Evolutionary conservation across 2,329 filamentous ascomycete genomes (phyloP).

Genomic region (Pseudogymnoascus verrucosus): DNA sequence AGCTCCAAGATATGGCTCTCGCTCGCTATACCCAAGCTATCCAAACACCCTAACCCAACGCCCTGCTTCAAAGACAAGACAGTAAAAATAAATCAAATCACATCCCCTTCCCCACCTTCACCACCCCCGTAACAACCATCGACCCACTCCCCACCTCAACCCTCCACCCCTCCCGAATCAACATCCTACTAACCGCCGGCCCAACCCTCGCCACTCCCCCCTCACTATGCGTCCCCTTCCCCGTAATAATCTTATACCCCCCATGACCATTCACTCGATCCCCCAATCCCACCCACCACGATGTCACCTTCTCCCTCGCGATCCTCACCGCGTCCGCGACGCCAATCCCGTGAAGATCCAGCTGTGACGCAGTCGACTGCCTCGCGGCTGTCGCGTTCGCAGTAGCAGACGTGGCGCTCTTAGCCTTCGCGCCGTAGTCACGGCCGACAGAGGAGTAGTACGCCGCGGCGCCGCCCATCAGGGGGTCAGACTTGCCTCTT

Average conservation of each 20-base stretch:
- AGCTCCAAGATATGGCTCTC: neutral
- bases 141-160: conserved; percentile 64
- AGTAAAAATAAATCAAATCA: neutral
- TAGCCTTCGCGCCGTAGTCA: conserved; percentile 51
- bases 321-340: conserved; percentile 78
- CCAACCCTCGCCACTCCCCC: conserved; percentile 70
- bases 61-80: neutral
- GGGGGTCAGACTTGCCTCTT: conserved; percentile 57
- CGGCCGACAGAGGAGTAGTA: conserved; percentile 68
- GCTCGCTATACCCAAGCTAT: neutral
- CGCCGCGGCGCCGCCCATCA: conserved; percentile 67
- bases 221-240: conserved; percentile 68
- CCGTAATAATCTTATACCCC: conserved; percentile 71
- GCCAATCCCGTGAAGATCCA: conserved; percentile 79
- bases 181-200: conserved; percentile 67
- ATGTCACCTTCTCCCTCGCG: conserved; percentile 53
- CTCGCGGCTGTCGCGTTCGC: conserved; percentile 62
- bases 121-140: conserved; percentile 58
- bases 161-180: conserved; percentile 77
- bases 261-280: conserved; percentile 35
- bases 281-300: conserved; percentile 75
- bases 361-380: conserved; percentile 51
- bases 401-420: conserved; percentile 51
- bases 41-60: neutral
- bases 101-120: conserved; percentile 18